Base-by-base conservation (phyloP, 371 early-diverging fungal species). In the Syncephalastrum monosporum region DNA sequence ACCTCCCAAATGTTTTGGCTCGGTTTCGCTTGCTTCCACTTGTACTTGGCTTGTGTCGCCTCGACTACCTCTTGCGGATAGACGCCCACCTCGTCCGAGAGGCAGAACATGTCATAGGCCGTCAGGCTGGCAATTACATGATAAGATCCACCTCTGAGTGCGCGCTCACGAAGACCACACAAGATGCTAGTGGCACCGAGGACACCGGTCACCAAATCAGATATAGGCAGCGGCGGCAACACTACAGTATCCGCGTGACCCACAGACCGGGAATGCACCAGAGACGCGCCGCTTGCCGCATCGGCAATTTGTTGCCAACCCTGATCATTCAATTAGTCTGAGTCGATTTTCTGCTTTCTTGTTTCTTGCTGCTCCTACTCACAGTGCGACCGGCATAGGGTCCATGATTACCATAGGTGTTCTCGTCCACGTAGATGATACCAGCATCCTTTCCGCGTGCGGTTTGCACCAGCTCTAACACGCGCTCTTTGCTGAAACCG, bases 241-340 rank as follows among this genome's bases (percentile, higher is more conserved):
- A 48, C 38, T 6, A 41, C 56, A 2, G 25, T 33, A 42, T 51
- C 42, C 5, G 55, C 47, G 0, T 50, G 42, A 24, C 64, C 64
- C 25, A 63, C 38, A 2, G 59, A 24, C 23, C 46, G 47, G 38
- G 48, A 53, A 33, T 60, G 57, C 8, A 27, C 48, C n/a, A 55
- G 38, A 14, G 64, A 58, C 0, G 45, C 50, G 29, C 64, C 64
- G 17, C 59, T 53, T 5, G 52, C 56, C 4, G 59, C 50, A 47
- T 63, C 64, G 5, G 52, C 52, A 19, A 63, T 59, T 23, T 63
- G 64, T 16, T 63, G 64, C 64, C 64, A 63, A 3, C 64, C 64
- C 38, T 33, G 38, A 33, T 6, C 7, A 12, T 33, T 8, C 38
- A 33, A 10, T 1, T 33, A 8, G 38, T 0, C 38, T 33, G 38